Evolutionary conservation across 1,139 yeast species (phyloP), one percentile per base, ranked within the genome.

Genomic region (Wickerhamiella infanticola): DNA sequence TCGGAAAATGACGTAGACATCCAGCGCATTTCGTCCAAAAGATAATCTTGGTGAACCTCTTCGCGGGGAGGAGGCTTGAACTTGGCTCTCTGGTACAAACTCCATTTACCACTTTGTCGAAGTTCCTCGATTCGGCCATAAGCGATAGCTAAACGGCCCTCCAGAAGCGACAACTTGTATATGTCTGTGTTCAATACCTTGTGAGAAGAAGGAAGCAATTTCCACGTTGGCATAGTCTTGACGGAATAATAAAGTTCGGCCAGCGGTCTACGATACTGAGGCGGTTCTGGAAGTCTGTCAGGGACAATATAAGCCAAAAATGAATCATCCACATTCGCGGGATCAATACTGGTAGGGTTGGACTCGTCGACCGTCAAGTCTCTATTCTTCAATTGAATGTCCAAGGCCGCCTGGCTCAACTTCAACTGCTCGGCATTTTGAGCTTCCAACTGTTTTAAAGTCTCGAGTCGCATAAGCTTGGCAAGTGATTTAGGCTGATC

Each of bases 61-160:
- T 65, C 60, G 7, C 72, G 62, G 45, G 75, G 73, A 0, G 97
- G 96, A 51, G 85, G 94, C 26, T 70, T 61, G 55, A 72, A 79
- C 51, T 74, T 72, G 45, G 74, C 70, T 1, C 94, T 95, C 60
- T 93, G 98, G 44, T 95, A 72, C 47, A 88, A 67, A 27, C 95
- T 81, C 98, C 98, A 93, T 55, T 82, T 78, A 4, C 85, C 84
- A 48, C 81, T 80, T 45, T 94, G 69, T 58, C 86, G 84, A 50
- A 93, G 69, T 59, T 88, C 97, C 58, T 90, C 98, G 42, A 93
- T 88, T 48, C 97, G 73, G 3, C 94, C 83, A 56, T 85, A 83
- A 13, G 85, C 76, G n/a, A 86, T 95, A 0, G 95, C 85, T 7
- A 90, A 77, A 59, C 88, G 83, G 6, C 96, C 95, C 59, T 90